Base-by-base conservation (phyloP, 768 basidiomycete species). In the Mycena venus region DNA sequence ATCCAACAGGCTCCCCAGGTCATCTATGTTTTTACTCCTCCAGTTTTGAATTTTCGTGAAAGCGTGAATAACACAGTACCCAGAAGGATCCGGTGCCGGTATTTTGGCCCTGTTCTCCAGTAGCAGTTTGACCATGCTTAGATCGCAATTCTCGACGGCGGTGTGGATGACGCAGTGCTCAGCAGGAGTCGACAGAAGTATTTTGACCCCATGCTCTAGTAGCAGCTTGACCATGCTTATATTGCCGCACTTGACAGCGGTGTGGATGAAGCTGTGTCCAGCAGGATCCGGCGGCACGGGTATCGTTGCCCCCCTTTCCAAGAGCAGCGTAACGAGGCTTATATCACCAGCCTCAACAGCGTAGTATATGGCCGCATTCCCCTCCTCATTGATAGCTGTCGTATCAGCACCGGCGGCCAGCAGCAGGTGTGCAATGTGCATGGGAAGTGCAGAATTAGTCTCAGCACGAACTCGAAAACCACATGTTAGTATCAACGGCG, bases 1-100 rank as follows among this genome's bases (percentile, higher is more conserved):
- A 62, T 74, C 66, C 27, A 74, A 58, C 23, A 60, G 65, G 53
- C 36, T 29, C 65, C n/a, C 27, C n/a, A 67, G 44, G 51, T 56
- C 51, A 2, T 67, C 51, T n/a, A 42, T 12, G 23, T 21, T 40
- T 67, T 29, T 4, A 23, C 32, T 58, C 32, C 31, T 32, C 21
- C 60, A 27, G 27, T 3, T 21, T 29, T 14, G 19, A 31, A 6
- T 47, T 17, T 63, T 21, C 2, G 62, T 44, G 42, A 63, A 63
- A 44, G 40, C 44, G 27, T 63, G 62, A 44, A 63, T 63, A 19
- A 63, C 17, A 31, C 62, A 63, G 62, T 63, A 49, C 42, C 62
- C 62, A 63, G 40, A 19, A 47, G 62, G 42, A 47, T 63, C 62
- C 17, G 62, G 44, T 32, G 25, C 27, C 25, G 62, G 62, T 49